Evolutionary conservation across 306 rosid genomes (phyloP), one percentile per base, ranked within the genome.

Genomic region (Dryas octopetala): DNA sequence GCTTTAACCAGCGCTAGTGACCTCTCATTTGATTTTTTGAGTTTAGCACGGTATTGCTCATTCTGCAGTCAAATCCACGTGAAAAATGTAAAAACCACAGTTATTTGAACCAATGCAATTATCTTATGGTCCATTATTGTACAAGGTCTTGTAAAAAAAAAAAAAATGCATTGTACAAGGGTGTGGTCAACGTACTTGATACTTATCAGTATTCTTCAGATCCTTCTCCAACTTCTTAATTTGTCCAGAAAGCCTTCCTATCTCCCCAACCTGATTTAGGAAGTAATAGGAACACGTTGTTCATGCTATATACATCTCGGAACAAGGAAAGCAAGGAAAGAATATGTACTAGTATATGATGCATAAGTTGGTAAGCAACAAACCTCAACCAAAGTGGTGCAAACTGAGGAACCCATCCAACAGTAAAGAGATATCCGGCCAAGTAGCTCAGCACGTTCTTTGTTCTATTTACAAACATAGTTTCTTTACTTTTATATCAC

Each of bases 371-470:
- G 77, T n/a, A 74, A 75, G 73, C 71, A 66, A 78, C 91, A 68
- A 66, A 95, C 99, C 99, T 95, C 99, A 74, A 84, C 91, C 80
- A 92, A 84, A 72, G 93, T 81, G 89, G 75, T 28, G 79, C 97
- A 95, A 17, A 74, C 74, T 16, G 99, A 90, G 59, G 99, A 95
- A 66, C 97, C 92, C 83, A 95, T 62, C 97, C 97, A 95, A 78
- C 99, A 95, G 87, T 65, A 95, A 61, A 95, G 90, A 47, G 99
- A 91, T 76, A 95, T 89, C 71, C 96, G 90, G 66, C 93, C 97
- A 53, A 92, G 32, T 15, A 90, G 77, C 67, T 95, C 99, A 2
- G 91, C 84, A 0, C 79, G 92, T 52, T 95, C 99, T 81, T 95
- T 95, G 80, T 95, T 89, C 99, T 95, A 79, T 48, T 32, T 58